phyloP scores from a whole-genome alignment of 768 basidiomycete species.

The Tylopilus rubrobrunneus region DNA sequence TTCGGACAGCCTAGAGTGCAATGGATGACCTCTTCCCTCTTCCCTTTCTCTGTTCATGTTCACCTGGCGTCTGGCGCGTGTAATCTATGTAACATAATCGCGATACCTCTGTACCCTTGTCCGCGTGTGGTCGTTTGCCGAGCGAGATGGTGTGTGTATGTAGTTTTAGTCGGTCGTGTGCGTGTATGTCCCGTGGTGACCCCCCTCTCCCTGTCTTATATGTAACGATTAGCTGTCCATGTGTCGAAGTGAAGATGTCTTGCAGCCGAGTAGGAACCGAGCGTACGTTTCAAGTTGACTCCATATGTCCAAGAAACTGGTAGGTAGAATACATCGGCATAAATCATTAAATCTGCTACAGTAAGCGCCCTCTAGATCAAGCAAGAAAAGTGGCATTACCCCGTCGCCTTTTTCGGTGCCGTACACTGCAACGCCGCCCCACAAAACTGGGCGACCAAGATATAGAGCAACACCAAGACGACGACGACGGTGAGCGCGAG shows the following conservation, averaged over 20 bases:
- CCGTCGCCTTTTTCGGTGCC: neutral
- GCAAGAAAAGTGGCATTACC: neutral
- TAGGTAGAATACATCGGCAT: conserved; percentile 12
- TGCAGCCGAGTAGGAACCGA: neutral
- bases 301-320: neutral
- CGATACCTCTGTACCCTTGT: conserved; percentile 19
- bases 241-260: neutral
- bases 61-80: neutral
- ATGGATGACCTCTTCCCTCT: neutral
- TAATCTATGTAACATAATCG: conserved; percentile 22
- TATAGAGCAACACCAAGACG: conserved; percentile 70
- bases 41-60: neutral
- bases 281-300: neutral
- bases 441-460: conserved; percentile 87
- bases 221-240: conserved; percentile 7
- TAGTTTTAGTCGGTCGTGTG: conserved; percentile 10
- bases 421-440: conserved; percentile 75
- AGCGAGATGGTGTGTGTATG: conserved; percentile 6
- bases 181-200: neutral
- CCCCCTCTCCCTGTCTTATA: conserved; percentile 11
- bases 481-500: conserved; percentile 66
- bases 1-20: conserved; percentile 19
- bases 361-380: neutral
- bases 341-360: conserved; percentile 9
- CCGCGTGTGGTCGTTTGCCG: neutral